Base-by-base conservation (phyloP, 2,329 filamentous ascomycete genomes). In the Parastagonospora nodorum region DNA sequence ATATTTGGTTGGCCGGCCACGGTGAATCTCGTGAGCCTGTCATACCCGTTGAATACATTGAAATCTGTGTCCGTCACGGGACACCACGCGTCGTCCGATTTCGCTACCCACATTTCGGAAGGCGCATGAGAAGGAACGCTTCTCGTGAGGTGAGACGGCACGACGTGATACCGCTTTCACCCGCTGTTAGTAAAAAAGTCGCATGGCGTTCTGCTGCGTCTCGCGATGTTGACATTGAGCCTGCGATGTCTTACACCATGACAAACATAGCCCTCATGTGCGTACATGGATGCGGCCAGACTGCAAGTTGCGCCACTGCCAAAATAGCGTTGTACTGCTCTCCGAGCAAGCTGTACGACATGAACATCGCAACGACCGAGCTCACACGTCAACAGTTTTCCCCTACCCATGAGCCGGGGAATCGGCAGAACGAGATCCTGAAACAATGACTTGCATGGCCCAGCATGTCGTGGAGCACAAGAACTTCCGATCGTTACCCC, bases 401-500 rank as follows among this genome's bases (percentile, higher is more conserved):
- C 14, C 9, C 14, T 35, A 16, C 40, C 51, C 54, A 48, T 43
- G 39, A 47, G 55, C 49, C 53, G 47, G 44, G 47, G 46, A 59
- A 51, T 40, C 49, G 53, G 56, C 50, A 53, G 40, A 45, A 44
- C 33, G 33, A 31, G 27, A 36, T 31, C 35, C 52, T 59, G 60
- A 60, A 63, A 61, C 57, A 41, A 51, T 46, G 47, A 45, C 46
- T 54, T 61, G 57, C 53, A 16, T 52, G 24, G 10, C 33, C 19
- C 37, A 11, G 39, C 24, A n/a, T 39, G 38, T 28, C 30, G 45
- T 35, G 48, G 42, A 44, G 38, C 37, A 24, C 43, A 39, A n/a
- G 38, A 36, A 31, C 36, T 57, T 49, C 57, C 53, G 58, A 61
- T 54, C 37, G 45, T 54, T 59, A 55, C 60, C 62, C 62, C 61